Base-by-base conservation (phyloP, 2,329 filamentous ascomycete genomes). In the Nothophoma quercina region DNA sequence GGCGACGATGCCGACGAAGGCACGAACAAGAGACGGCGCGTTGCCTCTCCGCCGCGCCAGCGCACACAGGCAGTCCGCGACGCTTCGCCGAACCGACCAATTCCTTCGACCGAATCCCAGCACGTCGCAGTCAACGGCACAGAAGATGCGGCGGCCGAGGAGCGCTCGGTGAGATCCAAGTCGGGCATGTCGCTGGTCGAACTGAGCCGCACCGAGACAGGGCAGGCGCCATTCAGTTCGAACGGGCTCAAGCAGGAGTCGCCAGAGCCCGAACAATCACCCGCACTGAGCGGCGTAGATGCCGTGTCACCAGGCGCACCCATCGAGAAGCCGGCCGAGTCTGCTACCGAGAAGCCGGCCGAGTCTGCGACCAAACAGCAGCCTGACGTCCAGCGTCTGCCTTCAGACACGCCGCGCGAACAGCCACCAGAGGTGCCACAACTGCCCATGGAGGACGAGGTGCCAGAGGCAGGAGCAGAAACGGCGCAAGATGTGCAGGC, bases 91-190 rank as follows among this genome's bases (percentile, higher is more conserved):
- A 65, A 73, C 47, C 56, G 56, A 29, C 68, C 69, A 10, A 42
- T 75, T 0, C 64, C 54, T 7, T 71, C 70, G 13, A 66, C 60
- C 29, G 67, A 70, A 41, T 59, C 55, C 2, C 56, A 59, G 29
- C 48, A 41, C 10, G 57, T 60, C 16, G 65, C 59, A 32, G 57
- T 63, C 7, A 45, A 29, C 12, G 19, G 47, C 15, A n/a, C 22
- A 15, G 44, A 25, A n/a, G n/a, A 18, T 9, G 9, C 15, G 5
- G 32, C 13, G 7, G 30, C 16, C 6, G 18, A 15, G 4, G 41
- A 19, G 3, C 54, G 35, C n/a, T 29, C 34, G 23, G 19, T 18
- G 4, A 54, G 63, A 21, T 68, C 64, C 3, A 47, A 25, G 26
- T 64, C 68, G 1, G 56, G 48, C 29, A 38, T 12, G 18, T 70